Base-by-base conservation (phyloP, 805 yeast species). In the Metschnikowia vanudenii region DNA sequence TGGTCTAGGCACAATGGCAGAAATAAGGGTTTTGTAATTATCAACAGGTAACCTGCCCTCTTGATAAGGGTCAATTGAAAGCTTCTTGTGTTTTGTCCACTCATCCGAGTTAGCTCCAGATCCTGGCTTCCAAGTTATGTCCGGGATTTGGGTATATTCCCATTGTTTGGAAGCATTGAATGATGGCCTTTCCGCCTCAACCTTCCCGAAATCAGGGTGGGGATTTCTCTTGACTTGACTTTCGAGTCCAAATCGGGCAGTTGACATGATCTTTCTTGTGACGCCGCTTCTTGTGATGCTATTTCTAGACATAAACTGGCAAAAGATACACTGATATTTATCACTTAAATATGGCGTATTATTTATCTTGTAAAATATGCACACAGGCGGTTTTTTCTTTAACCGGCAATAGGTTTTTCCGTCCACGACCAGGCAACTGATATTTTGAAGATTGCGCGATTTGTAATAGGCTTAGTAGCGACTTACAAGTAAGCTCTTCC, bases 1-100 rank as follows among this genome's bases (percentile, higher is more conserved):
- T 7, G 86, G 86, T 46, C 88, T 69, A 2, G 88, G 88, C 1
- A 73, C 67, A 14, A 82, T 55, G 1, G 78, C 83, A 11, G 80
- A 67, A n/a, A 71, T 70, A 24, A 82, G 63, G 26, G 78, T 61
- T 49, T 68, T 71, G 63, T 82, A 82, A 61, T 80, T 80, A 39
- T 67, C 69, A 4, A 60, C 58, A 6, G 75, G 65, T 7, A 51
- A 53, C 47, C 82, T 64, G 19, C 64, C 68, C 33, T 42, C 51
- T 41, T 44, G 47, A 59, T 62, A 56, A 1, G 84, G 85, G 56
- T 80, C 82, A 45, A 81, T 60, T 35, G 64, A 62, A 5, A 79
- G 43, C 55, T 79, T 81, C 40, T 65, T 59, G 58, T 74, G 69
- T 5, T 57, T 44, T 45, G 66, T 63, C 82, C 82, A 79, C 12